Percentiles rank a stretch among this genome's conserved stretches.
phyloP scores from a whole-genome alignment of 805 yeast species.

The Starmera caribaea region DNA sequence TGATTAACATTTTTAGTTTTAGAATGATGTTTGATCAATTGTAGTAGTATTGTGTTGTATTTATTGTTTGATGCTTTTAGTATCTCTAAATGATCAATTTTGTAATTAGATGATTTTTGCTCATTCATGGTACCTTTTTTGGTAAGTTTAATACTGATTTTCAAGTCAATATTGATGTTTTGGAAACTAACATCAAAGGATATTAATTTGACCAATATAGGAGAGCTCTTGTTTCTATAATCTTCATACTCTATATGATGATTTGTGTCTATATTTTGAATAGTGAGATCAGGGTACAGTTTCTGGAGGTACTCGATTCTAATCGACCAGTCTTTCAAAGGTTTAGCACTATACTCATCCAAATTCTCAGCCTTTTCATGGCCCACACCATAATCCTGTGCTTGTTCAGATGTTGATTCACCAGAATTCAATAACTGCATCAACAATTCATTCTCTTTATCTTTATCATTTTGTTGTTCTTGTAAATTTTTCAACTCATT shows the following conservation, averaged over 20 bases:
- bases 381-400: conserved; percentile 2
- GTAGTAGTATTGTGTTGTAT: conserved; percentile 10
- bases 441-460: conserved; percentile 8
- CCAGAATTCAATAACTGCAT: conserved; percentile 1
- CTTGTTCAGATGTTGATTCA: conserved; percentile 1
- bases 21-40: conserved; percentile 3
- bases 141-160: conserved; percentile 8
- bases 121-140: conserved; percentile 1
- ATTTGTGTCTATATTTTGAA: conserved; percentile 7
- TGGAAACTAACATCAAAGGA: conserved; percentile 8
- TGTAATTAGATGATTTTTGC: conserved; percentile 3
- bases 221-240: neutral
- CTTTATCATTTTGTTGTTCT: conserved; percentile 2
- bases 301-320: conserved; percentile 13
- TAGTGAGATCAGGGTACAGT: conserved; percentile 14
- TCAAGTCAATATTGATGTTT: conserved; percentile 3
- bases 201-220: conserved; percentile 11
- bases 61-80: conserved; percentile 12
- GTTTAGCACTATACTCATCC: conserved; percentile 9
- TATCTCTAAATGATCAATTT: conserved; percentile 5
- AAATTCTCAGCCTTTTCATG: conserved; percentile 3
- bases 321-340: conserved; percentile 13
- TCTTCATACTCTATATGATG: conserved; percentile 9
- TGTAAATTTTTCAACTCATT: conserved; percentile 8
- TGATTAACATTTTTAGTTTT: conserved; percentile 13